A percentile compares a stretch with the other conserved stretches of the same genome.
These are phyloP conservation scores for Neckera pumila DNA, from an alignment of 225 moss, liverwort and hornwort genomes.

Conservation along the genomic window DNA sequence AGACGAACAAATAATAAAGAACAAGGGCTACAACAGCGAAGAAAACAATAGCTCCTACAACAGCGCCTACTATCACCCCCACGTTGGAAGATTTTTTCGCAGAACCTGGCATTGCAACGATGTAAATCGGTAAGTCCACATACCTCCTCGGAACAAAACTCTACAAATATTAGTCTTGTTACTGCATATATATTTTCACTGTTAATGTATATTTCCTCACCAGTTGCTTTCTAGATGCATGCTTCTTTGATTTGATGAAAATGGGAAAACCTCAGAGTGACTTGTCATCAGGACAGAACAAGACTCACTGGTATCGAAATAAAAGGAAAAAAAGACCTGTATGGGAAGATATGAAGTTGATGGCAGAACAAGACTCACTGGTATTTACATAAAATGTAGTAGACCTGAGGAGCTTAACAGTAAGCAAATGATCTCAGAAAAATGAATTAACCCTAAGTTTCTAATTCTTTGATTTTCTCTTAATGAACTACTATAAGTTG, in stretches of 20 bases:
- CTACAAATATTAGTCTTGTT: neutral
- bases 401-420: neutral
- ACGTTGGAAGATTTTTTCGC: neutral
- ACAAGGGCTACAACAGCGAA: constrained; percentile 7
- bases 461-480: neutral
- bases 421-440: neutral
- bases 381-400: neutral
- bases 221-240: neutral
- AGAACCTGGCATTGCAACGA: neutral
- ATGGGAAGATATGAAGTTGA: no score
- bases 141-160: neutral
- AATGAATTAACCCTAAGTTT: neutral
- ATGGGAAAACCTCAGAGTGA: neutral
- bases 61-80: constrained; percentile 35
- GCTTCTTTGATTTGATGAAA: neutral
- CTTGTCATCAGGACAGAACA: neutral
- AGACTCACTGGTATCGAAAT: neutral
- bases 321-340: neutral
- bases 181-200: neutral
- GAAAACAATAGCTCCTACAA: constrained; percentile 9
- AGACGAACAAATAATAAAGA: constrained; percentile 21
- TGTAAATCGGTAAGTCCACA: neutral
- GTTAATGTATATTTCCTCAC: neutral
- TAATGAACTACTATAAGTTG: neutral
- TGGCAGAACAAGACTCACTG: neutral